phyloP scores from a whole-genome alignment of 768 basidiomycete species.

The Trametes sanguinea region DNA sequence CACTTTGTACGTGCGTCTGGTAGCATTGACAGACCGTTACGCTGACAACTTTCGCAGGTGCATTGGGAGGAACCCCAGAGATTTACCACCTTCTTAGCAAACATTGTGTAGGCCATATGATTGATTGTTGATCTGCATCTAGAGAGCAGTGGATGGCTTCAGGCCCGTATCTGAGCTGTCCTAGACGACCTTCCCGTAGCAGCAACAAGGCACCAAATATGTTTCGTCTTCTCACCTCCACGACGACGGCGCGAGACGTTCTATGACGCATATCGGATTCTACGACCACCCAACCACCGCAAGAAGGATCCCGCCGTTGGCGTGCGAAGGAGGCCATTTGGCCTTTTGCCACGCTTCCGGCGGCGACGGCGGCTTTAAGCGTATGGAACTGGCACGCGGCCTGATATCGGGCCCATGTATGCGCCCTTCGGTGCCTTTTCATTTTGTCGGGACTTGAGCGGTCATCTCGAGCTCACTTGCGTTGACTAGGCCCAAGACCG shows the following conservation, averaged over 20 bases:
- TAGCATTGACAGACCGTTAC: not conserved
- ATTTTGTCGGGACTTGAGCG: not conserved
- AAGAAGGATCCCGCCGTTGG: no score
- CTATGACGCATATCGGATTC: no score
- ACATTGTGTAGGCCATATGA: not conserved
- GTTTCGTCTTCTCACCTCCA: no score
- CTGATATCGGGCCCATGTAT: slow-evolving; percentile 4
- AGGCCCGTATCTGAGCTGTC: no score
- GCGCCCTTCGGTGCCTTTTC: not conserved
- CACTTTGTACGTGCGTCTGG: slow-evolving; percentile 12
- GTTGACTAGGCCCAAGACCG: not conserved
- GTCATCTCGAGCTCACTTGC: not conserved
- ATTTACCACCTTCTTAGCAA: slow-evolving; percentile 1
- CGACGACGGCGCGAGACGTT: no score
- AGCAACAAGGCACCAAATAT: no score
- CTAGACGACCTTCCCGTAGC: no score
- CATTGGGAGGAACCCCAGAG: slow-evolving; percentile 20
- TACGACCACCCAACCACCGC: no score
- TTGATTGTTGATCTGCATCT: no score
- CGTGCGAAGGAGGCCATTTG: no score
- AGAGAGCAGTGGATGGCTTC: no score
- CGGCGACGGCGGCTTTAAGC: not conserved
- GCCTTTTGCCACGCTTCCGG: not conserved
- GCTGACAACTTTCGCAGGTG: not conserved
- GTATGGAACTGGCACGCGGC: not conserved